phyloP scores from a whole-genome alignment of 2,329 filamentous ascomycete species.

The Penicillium expansum region DNA sequence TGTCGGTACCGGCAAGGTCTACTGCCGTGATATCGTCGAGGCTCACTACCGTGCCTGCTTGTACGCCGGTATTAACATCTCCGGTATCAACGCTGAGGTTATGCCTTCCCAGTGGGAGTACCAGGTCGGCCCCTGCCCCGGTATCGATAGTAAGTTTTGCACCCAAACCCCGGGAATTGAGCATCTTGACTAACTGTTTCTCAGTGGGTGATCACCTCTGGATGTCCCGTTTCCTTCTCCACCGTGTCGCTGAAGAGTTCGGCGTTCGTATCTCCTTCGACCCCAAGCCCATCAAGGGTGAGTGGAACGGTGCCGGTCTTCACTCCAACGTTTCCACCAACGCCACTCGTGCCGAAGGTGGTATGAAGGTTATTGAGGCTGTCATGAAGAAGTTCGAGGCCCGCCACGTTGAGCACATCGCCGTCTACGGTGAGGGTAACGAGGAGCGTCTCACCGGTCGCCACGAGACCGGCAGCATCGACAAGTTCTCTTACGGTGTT shows the following conservation, averaged over 20 bases:
- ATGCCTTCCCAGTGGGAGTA: conserved; percentile 98
- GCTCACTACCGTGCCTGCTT: conserved; percentile 88
- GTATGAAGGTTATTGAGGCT: conserved; percentile 91
- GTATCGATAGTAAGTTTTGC: conserved; percentile 69
- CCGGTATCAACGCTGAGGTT: conserved; percentile 97
- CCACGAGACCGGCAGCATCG: conserved; percentile 92
- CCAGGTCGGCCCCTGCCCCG: conserved; percentile 87
- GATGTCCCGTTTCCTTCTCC: conserved; percentile 84
- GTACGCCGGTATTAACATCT: conserved; percentile 88
- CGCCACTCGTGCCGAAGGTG: conserved; percentile 84
- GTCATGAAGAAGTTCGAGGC: conserved; percentile 79
- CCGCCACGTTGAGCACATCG: conserved; percentile 80
- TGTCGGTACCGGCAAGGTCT: conserved; percentile 95
- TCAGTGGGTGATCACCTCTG: conserved; percentile 93
- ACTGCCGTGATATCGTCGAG: conserved; percentile 97
- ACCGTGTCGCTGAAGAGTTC: conserved; percentile 93
- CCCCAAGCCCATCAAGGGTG: conserved; percentile 91
- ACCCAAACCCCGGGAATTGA: background rate
- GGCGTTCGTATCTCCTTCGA: conserved; percentile 92
- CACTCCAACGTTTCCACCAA: conserved; percentile 92
- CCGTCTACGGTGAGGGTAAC: conserved; percentile 94
- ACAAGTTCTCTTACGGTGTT: conserved; percentile 89
- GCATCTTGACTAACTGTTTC: conserved; percentile 24
- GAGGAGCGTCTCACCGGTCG: conserved; percentile 86
- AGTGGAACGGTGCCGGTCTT: conserved; percentile 96